phyloP scores from a whole-genome alignment of 1,284 basidiomycete genomes.

The Mycena citricolor region DNA sequence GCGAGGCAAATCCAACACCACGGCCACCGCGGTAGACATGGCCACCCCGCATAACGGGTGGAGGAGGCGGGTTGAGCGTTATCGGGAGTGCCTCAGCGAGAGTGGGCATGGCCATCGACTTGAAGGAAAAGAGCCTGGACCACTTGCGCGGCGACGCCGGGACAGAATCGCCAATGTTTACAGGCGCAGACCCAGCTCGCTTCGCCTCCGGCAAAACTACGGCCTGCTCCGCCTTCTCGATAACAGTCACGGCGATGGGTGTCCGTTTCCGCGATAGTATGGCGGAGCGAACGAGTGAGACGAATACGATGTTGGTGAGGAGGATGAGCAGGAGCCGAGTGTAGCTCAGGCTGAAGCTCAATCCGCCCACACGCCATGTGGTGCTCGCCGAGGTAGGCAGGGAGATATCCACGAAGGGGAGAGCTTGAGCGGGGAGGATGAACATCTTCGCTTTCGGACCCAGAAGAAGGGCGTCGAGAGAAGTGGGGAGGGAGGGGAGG shows the following conservation, averaged over 20 bases:
- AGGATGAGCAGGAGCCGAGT: not conserved
- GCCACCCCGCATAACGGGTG: slow-evolving; percentile 4
- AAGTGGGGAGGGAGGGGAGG: no score
- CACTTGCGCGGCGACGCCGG: no score
- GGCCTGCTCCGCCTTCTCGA: no score
- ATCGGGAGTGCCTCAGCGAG: slow-evolving; percentile 5
- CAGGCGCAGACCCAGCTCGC: no score
- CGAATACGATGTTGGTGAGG: not conserved
- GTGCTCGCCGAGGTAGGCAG: not conserved
- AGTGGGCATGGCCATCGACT: no score
- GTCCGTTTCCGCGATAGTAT: no score
- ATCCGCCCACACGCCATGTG: not conserved
- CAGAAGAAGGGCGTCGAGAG: no score
- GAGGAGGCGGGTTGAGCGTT: not conserved
- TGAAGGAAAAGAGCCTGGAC: no score
- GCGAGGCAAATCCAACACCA: slow-evolving; percentile 2
- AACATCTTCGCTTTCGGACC: no score
- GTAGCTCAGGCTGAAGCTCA: not conserved
- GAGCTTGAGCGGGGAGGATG: slow-evolving; percentile 12
- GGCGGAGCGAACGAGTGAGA: slow-evolving; percentile 1
- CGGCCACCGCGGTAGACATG: slow-evolving; percentile 15
- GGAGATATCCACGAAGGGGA: not conserved
- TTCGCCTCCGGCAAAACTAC: no score
- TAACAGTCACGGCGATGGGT: no score
- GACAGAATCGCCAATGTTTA: no score